These are phyloP conservation scores for Mycena galopus DNA, from an alignment of 768 basidiomycete species.

Conservation along the genomic window DNA sequence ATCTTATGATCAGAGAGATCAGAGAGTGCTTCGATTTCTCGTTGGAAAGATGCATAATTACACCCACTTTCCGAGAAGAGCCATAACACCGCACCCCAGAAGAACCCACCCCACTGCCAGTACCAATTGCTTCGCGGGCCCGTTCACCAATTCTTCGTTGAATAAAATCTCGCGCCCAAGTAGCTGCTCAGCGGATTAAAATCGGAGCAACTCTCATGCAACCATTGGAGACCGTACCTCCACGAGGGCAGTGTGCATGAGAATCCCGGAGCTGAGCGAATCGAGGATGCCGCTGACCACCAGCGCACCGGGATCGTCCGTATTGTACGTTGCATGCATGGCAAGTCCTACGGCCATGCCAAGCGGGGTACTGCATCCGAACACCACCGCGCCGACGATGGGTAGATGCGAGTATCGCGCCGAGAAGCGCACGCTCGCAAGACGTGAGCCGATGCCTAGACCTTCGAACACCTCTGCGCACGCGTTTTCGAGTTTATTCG, in stretches of 20 bases:
- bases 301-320: constrained; percentile 76
- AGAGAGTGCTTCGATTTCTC: too few relatives aligned
- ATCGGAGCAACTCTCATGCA: background rate
- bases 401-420: constrained; percentile 68
- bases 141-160: constrained; percentile 84
- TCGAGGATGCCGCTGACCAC: constrained; percentile 91
- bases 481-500: constrained; percentile 2
- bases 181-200: constrained; percentile 60
- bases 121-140: constrained; percentile 68
- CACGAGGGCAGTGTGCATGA: constrained; percentile 91
- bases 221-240: constrained; percentile 65
- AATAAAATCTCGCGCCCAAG: constrained; percentile 96
- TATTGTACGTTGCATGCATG: constrained; percentile 82
- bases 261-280: constrained; percentile 86
- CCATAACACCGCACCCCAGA: constrained; percentile 87
- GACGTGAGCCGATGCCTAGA: constrained; percentile 90
- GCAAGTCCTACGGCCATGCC: constrained; percentile 91
- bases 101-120: constrained; percentile 83
- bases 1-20: too few relatives aligned
- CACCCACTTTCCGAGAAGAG: constrained; percentile 89
- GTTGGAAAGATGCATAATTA: too few relatives aligned
- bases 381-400: constrained; percentile 70
- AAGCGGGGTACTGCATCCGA: constrained; percentile 85
- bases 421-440: constrained; percentile 80
- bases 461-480: constrained; percentile 91